Base-by-base conservation (phyloP, 2,329 filamentous ascomycete species). In the Akanthomyces uredinophilus region DNA sequence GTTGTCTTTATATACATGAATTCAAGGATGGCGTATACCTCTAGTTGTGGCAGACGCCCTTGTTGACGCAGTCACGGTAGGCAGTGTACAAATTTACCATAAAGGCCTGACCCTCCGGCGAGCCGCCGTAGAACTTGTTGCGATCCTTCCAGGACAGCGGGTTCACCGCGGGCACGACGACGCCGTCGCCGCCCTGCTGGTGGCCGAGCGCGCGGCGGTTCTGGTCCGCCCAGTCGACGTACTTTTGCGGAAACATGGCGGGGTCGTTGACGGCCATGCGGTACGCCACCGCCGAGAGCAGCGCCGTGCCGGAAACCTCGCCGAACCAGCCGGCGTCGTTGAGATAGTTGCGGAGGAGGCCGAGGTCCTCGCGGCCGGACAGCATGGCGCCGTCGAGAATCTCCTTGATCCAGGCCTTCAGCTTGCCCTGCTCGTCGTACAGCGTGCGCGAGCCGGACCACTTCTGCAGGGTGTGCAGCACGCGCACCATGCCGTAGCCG, bases 401-500 rank as follows among this genome's bases (percentile, higher is more conserved):
- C 61, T 64, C 63, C 57, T 63, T 63, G 52, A 64, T 64, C 63
- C 63, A 64, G 5, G 18, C 8, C 46, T 64, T 64, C 46, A 64
- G 61, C 43, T 61, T 32, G 24, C 13, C 37, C 1, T 55, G 54
- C 44, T 64, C 44, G 35, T 39, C 39, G 37, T 13, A 29, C 54
- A 62, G 51, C 11, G 27, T 37, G 10, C 44, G 47, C 10, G 61
- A 61, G 11, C 46, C 61, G 22, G 56, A 54, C 64, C 64, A 65
- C 59, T 64, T 64, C 43, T 65, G 64, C 10, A 64, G 49, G 7
- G 64, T 65, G 43, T 65, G 43, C 35, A 65, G 62, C 35, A 65
- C 64, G 39, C 64, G 64, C 24, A 60, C 54, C 64, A 65, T 65
- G 29, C 64, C 64, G 49, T 64, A 65, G 44, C 29, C 32, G 22